These are phyloP conservation scores for Moricandia moricandioides DNA, from an alignment of 345 rosid species.

Conservation along the genomic window DNA sequence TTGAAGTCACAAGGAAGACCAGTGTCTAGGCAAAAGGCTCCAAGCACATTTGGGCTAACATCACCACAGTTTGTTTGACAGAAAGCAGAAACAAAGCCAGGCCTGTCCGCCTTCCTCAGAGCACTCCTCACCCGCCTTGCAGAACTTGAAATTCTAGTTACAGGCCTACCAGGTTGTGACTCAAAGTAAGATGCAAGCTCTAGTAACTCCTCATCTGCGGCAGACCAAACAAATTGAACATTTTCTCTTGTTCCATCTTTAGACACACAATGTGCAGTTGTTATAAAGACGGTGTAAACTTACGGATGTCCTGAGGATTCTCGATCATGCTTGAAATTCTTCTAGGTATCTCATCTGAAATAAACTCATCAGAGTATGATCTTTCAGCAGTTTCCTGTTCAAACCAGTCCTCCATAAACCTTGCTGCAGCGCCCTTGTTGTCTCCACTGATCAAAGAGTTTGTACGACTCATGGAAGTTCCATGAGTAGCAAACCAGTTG, in stretches of 20 bases:
- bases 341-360: constrained; percentile 53
- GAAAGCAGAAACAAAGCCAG: constrained; percentile 92
- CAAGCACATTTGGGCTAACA: constrained; percentile 96
- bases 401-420: constrained; percentile 98
- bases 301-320: constrained; percentile 51
- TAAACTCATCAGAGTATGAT: constrained; percentile 41
- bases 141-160: constrained; percentile 60
- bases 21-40: constrained; percentile 87
- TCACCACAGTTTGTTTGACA: constrained; percentile 98
- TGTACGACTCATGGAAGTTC: constrained; percentile 96
- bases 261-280: not conserved
- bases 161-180: constrained; percentile 70
- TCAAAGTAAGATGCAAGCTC: constrained; percentile 90
- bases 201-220: constrained; percentile 71
- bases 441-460: constrained; percentile 97
- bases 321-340: constrained; percentile 70
- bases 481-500: constrained; percentile 99
- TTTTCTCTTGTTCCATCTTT: constrained; percentile 7
- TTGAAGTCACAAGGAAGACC: constrained; percentile 97
- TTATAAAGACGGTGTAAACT: constrained; percentile 26
- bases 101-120: constrained; percentile 76
- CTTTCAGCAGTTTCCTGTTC: constrained; percentile 40
- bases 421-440: constrained; percentile 96
- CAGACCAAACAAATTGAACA: constrained; percentile 17
- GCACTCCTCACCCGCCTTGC: constrained; percentile 76